Evolutionary conservation across 192 early-diverging fungal species (phyloP).

Genomic region (Paraglomus brasilianum): DNA sequence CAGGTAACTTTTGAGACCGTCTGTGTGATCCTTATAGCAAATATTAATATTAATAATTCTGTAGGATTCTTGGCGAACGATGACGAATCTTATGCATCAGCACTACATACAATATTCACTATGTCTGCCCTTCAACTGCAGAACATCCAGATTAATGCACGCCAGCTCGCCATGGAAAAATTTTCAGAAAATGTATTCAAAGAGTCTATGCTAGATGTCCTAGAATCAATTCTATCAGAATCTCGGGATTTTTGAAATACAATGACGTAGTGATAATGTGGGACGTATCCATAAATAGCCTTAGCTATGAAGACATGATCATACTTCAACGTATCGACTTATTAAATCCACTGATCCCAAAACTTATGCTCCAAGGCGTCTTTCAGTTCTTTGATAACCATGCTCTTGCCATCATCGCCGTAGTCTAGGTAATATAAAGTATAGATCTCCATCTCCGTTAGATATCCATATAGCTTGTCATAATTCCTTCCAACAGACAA

Average conservation of each 20-base stretch:
- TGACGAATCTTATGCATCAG: conserved; percentile 64
- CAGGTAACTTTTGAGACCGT: conserved; percentile 27
- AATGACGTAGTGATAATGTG: no score
- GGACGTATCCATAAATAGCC: no score
- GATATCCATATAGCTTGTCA: conserved; percentile 65
- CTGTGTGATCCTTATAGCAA: background rate
- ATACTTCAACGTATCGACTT: no score
- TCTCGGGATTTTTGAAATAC: no score
- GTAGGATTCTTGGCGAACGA: conserved; percentile 65
- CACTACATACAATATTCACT: conserved; percentile 46
- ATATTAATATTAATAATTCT: conserved; percentile 10
- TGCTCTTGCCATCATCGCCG: background rate
- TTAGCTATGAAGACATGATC: no score
- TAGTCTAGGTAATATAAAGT: conserved; percentile 50
- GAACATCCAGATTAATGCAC: conserved; percentile 59
- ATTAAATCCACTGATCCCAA: conserved; percentile 12
- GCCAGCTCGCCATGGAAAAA: conserved; percentile 57
- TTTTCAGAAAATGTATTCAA: conserved; percentile 68
- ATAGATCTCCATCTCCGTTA: conserved; percentile 62
- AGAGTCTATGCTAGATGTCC: conserved; percentile 10
- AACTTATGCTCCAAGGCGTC: conserved; percentile 20
- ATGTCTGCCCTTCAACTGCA: conserved; percentile 42
- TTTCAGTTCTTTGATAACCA: conserved; percentile 20
- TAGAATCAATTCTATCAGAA: background rate
- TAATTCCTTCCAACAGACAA: conserved; percentile 87